Evolutionary conservation across 176 grass and related monocot genomes (phyloP), one percentile per base, ranked within the genome.

Genomic region (Dactylis glomerata): DNA sequence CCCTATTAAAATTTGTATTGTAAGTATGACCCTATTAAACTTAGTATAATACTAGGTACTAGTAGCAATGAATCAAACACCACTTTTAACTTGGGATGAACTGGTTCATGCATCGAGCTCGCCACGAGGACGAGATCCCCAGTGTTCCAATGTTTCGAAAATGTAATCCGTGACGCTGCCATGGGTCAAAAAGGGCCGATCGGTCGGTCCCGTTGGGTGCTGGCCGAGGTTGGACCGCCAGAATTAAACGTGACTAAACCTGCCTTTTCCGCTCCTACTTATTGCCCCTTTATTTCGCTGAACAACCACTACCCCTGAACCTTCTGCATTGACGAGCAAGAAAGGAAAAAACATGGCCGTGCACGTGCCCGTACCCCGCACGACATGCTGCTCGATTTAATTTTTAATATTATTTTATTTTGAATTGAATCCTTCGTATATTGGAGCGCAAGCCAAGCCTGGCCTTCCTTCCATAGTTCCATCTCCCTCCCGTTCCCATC

Each of bases 371-470:
- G 27, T 74, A 22, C 71, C 42, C 44, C 44, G 26, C 71, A 74
- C 71, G 71, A 2, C 41, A 27, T 73, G 70, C 44, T 30, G 19
- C 30, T 33, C 61, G 14, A 63, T 63, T 62, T 22, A 27, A 27
- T 59, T 61, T 61, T 61, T 16, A 15, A 37, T 3, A 45, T 47
- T 15, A 67, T 47, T 72, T 3, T 73, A 47, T 73, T 74, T 74
- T 74, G 70, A 74, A 74, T 74, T 74, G 70, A 74, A 74, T 73
- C 24, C 70, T 17, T 74, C 15, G 10, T 74, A 74, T 49, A 74
- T 74, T 74, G 70, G 70, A 74, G 70, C 70, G 70, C 70, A 74
- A 74, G 70, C 70, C 44, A 49, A 74, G 70, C 70, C 70, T 74
- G 70, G 42, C 70, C 70, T 49, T 74, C 44, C 70, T 71, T 42